These are phyloP conservation scores for Starmera stellimalicola DNA, from an alignment of 1,139 yeast genomes.

Conservation along the genomic window DNA sequence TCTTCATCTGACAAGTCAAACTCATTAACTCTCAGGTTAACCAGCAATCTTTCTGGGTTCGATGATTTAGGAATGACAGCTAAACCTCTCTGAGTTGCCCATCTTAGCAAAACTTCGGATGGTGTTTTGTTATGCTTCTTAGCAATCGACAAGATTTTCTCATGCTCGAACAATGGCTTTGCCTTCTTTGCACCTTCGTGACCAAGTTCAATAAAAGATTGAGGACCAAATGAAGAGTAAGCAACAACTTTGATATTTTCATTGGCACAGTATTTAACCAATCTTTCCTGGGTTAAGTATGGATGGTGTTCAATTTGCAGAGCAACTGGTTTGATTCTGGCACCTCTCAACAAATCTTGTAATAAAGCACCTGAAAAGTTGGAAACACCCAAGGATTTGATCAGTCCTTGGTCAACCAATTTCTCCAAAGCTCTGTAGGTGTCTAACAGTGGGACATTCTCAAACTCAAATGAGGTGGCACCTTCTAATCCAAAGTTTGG, in stretches of 20 bases:
- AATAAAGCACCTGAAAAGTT: conserved; percentile 72
- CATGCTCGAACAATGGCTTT: conserved; percentile 48
- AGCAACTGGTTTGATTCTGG: conserved; percentile 65
- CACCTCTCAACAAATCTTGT: conserved; percentile 64
- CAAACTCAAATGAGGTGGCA: conserved; percentile 37
- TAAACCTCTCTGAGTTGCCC: conserved; percentile 70
- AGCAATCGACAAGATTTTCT: conserved; percentile 44
- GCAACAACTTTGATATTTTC: conserved; percentile 67
- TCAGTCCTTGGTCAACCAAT: conserved; percentile 51
- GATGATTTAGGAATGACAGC: conserved; percentile 73
- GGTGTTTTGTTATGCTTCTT: conserved; percentile 37
- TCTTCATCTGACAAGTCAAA: conserved; percentile 48
- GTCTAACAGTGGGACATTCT: conserved; percentile 60
- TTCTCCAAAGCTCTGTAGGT: conserved; percentile 78
- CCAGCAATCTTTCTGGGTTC: conserved; percentile 47
- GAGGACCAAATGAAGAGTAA: conserved; percentile 82
- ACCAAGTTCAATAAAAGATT: conserved; percentile 57
- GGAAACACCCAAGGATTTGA: conserved; percentile 74
- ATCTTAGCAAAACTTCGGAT: conserved; percentile 63
- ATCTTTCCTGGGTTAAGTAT: conserved; percentile 66
- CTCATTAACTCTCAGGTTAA: conserved; percentile 47
- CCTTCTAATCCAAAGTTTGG: conserved; percentile 58
- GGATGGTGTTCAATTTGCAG: conserved; percentile 86
- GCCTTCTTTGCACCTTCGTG: conserved; percentile 42
- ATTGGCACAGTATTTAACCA: conserved; percentile 53